phyloP scores from a whole-genome alignment of 1,284 basidiomycete genomes.

The Takashimella tepidaria region DNA sequence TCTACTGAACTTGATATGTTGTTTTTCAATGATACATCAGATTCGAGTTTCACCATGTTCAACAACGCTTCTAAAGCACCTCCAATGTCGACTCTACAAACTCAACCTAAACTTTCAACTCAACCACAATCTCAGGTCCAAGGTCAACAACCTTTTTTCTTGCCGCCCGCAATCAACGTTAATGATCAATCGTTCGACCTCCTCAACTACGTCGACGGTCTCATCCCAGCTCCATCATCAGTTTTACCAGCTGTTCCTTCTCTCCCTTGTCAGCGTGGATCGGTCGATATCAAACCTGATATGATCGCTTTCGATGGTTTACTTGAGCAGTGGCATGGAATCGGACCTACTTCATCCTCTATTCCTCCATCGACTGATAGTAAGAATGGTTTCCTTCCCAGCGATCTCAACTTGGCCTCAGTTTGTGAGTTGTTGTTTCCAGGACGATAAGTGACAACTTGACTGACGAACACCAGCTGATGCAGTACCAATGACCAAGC shows the following conservation, averaged over 20 bases:
- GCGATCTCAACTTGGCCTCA: background rate
- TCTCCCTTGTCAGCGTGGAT: background rate
- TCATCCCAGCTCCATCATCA: slow-evolving; percentile 1
- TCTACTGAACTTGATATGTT: slow-evolving; percentile 37
- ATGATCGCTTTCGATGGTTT: slow-evolving; percentile 14
- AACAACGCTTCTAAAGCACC: background rate
- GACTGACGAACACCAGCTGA: background rate
- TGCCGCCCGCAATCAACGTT: background rate
- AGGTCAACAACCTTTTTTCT: background rate
- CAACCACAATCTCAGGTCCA: background rate
- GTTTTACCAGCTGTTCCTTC: too few relatives aligned
- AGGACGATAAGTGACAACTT: background rate
- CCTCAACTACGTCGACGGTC: slow-evolving; percentile 14
- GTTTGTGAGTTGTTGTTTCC: background rate
- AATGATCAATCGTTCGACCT: slow-evolving; percentile 19
- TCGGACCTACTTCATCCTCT: background rate
- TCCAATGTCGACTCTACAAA: background rate
- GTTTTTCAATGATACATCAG: slow-evolving; percentile 15
- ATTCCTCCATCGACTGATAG: too few relatives aligned
- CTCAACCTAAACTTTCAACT: background rate
- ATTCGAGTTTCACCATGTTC: background rate
- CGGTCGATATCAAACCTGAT: slow-evolving; percentile 16
- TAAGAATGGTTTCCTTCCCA: background rate
- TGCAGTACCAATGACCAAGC: background rate
- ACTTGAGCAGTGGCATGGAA: slow-evolving; percentile 16